Evolutionary conservation across 495 filamentous ascomycete species (phyloP).

Genomic region (Tuber umbilicatum): DNA sequence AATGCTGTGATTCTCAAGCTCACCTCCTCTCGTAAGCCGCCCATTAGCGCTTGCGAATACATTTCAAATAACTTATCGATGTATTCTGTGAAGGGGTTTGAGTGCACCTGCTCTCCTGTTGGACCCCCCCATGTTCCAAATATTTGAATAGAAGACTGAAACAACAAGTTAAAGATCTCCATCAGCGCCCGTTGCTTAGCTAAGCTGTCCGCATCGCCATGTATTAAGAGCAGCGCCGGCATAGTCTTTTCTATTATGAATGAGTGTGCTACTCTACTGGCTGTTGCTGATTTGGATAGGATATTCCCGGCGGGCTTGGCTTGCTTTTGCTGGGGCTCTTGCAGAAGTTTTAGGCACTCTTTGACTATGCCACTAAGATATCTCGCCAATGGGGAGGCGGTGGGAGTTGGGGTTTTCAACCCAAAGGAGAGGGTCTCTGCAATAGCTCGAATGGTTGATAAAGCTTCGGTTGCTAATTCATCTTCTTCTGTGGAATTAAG

Average conservation of each 20-base stretch:
- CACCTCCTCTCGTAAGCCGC: slow-evolving; percentile 56
- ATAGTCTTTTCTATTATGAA: slow-evolving; percentile 54
- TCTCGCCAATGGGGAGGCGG: slow-evolving; percentile 52
- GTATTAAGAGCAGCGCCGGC: slow-evolving; percentile 57
- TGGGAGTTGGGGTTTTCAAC: slow-evolving; percentile 45
- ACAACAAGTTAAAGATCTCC: slow-evolving; percentile 56
- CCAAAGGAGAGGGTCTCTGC: slow-evolving; percentile 54
- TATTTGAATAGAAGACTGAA: slow-evolving; percentile 53
- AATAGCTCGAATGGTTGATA: slow-evolving; percentile 52
- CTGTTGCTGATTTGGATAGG: slow-evolving; percentile 51
- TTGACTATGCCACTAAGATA: slow-evolving; percentile 60
- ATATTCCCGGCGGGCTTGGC: slow-evolving; percentile 63
- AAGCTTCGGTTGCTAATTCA: slow-evolving; percentile 58
- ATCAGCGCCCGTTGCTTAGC: slow-evolving; percentile 63
- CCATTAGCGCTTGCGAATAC: slow-evolving; percentile 56
- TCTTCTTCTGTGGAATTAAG: slow-evolving; percentile 63
- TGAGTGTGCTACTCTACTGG: slow-evolving; percentile 52
- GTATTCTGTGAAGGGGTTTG: slow-evolving; percentile 54
- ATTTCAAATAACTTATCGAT: slow-evolving; percentile 58
- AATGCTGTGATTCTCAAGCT: slow-evolving; percentile 59
- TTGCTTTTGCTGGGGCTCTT: slow-evolving; percentile 71
- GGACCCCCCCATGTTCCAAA: slow-evolving; percentile 54
- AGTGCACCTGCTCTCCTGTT: slow-evolving; percentile 32
- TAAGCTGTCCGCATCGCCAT: slow-evolving; percentile 58
- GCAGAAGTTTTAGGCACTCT: slow-evolving; percentile 65